Conservation (phyloP, 768 basidiomycete genomes). For the Leccinum pellstonianum region DNA sequence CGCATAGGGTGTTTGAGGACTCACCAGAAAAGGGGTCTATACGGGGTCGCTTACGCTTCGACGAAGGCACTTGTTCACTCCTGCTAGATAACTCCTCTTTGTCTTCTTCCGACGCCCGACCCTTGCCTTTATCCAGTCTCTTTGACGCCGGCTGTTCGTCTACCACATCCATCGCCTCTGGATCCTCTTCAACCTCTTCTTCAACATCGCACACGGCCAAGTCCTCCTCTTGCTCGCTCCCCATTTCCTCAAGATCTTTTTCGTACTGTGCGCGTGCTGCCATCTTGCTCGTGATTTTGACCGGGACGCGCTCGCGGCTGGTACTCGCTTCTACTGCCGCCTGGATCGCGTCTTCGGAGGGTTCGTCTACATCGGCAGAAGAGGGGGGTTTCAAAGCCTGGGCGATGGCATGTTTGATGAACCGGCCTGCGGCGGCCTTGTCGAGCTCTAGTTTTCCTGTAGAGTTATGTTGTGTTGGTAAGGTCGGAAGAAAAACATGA, state of each 20-base stretch:
- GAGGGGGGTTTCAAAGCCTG: slow-evolving; percentile 43
- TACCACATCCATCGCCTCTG: slow-evolving; percentile 10
- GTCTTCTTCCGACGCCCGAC: slow-evolving; percentile 35
- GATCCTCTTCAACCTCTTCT: slow-evolving; percentile 2
- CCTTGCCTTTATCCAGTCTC: slow-evolving; percentile 35
- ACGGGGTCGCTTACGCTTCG: slow-evolving; percentile 49
- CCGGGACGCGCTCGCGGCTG: slow-evolving; percentile 37
- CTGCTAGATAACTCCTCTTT: background rate
- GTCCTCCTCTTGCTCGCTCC: slow-evolving; percentile 30
- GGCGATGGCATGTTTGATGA: slow-evolving; percentile 81
- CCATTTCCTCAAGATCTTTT: too few species aligned
- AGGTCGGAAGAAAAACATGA: too few species aligned
- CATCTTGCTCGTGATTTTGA: slow-evolving; percentile 53
- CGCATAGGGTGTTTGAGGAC: background rate
- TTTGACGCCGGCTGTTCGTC: background rate
- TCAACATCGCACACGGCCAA: slow-evolving; percentile 23
- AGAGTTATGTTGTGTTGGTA: too few species aligned
- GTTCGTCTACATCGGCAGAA: slow-evolving; percentile 33
- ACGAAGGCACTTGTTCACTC: slow-evolving; percentile 7
- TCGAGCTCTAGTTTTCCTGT: slow-evolving; percentile 30
- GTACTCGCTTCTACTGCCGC: slow-evolving; percentile 14
- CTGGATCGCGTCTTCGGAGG: slow-evolving; percentile 1
- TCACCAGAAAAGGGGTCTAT: slow-evolving; percentile 71
- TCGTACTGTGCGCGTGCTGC: too few species aligned
- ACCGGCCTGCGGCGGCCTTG: slow-evolving; percentile 51